Percentiles rank a stretch among this genome's conserved stretches.
Evolutionary conservation across 495 filamentous ascomycete species (phyloP).

Genomic region (Delitschia confertaspora): DNA sequence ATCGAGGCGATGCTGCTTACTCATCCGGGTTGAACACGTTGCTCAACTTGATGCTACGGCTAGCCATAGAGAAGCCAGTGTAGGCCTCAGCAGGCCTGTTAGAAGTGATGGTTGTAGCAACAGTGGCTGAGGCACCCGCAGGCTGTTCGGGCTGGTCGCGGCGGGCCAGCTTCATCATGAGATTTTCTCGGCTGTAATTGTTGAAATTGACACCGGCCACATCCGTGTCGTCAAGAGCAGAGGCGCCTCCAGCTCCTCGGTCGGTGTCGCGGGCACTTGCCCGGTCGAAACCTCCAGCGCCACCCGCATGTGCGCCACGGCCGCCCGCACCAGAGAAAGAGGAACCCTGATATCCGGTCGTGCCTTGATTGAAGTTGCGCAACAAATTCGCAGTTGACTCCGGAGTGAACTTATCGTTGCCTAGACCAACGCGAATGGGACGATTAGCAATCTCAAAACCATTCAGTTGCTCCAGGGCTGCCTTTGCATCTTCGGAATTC

Average conservation of each 20-base stretch:
- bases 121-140: slow-evolving; percentile 67
- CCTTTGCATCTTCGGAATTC: slow-evolving; percentile 81
- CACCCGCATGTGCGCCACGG: slow-evolving; percentile 75
- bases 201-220: slow-evolving; percentile 98
- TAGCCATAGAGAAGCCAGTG: too few species aligned
- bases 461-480: slow-evolving; percentile 98
- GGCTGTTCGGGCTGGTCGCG: slow-evolving; percentile 51
- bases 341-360: slow-evolving; percentile 81
- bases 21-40: slow-evolving; percentile 91
- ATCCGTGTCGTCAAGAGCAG: slow-evolving; percentile 95
- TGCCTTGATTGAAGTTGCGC: slow-evolving; percentile 78
- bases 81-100: too few species aligned
- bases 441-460: slow-evolving; percentile 97
- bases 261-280: slow-evolving; percentile 85
- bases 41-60: slow-evolving; percentile 84
- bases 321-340: slow-evolving; percentile 88
- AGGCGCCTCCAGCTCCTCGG: slow-evolving; percentile 80
- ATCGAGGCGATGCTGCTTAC: too few species aligned
- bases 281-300: slow-evolving; percentile 73
- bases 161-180: slow-evolving; percentile 96
- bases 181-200: slow-evolving; percentile 93
- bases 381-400: slow-evolving; percentile 87
- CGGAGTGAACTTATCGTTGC: slow-evolving; percentile 99
- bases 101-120: slow-evolving; percentile 67
- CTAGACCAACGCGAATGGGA: slow-evolving; percentile 96